These are phyloP conservation scores for Colletotrichum spaethianum DNA, from an alignment of 2,329 filamentous ascomycete genomes.

Conservation along the genomic window DNA sequence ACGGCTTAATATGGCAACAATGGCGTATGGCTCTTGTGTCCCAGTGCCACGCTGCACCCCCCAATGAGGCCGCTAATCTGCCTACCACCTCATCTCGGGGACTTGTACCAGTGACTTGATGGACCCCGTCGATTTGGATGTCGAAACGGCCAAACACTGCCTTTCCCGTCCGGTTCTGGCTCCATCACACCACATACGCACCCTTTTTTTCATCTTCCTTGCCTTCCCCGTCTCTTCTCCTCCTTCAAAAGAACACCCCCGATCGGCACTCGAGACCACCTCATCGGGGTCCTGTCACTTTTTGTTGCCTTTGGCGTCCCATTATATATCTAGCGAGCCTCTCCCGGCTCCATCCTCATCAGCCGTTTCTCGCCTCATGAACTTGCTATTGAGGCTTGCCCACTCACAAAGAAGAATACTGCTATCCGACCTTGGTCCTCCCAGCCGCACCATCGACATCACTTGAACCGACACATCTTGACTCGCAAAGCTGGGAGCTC, in stretches of 20 bases:
- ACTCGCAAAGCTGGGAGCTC: not conserved
- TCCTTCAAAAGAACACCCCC: constrained; percentile 29
- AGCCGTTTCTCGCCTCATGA: constrained; percentile 49
- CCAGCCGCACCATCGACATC: constrained; percentile 28
- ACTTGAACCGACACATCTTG: constrained; percentile 25
- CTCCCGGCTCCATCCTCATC: constrained; percentile 32
- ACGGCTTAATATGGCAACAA: constrained; percentile 29
- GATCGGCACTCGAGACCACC: constrained; percentile 32
- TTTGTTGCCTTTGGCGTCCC: constrained; percentile 28
- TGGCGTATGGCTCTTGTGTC: constrained; percentile 31
- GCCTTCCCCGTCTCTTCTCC: constrained; percentile 39
- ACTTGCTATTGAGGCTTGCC: constrained; percentile 57
- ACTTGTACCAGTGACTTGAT: constrained; percentile 34
- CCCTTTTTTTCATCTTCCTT: constrained; percentile 36
- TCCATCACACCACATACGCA: constrained; percentile 38
- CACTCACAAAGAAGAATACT: constrained; percentile 11
- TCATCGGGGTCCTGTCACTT: constrained; percentile 34
- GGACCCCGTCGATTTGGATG: constrained; percentile 1
- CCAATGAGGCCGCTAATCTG: constrained; percentile 33
- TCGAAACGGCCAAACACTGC: constrained; percentile 28
- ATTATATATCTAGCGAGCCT: constrained; percentile 33
- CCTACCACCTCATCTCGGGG: constrained; percentile 15
- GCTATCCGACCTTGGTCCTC: constrained; percentile 47
- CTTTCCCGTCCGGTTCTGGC: constrained; percentile 29
- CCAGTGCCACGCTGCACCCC: constrained; percentile 23